Conservation (phyloP, 202 grass and related monocot genomes). For the Dendrocalamus latiflorus region DNA sequence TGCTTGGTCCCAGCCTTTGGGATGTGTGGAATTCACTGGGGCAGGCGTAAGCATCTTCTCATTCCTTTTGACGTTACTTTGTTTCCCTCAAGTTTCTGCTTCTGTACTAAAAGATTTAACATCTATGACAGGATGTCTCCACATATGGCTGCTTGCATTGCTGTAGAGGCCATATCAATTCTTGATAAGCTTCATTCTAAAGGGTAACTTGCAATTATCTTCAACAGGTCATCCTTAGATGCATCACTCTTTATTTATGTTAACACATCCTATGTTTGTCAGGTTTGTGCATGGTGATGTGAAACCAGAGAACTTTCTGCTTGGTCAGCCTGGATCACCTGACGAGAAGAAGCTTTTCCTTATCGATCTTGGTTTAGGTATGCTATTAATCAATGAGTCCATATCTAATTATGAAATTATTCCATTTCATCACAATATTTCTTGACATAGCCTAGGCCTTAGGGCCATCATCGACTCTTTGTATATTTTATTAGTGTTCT, state of each 20-base stretch:
- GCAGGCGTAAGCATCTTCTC: conserved; percentile 58
- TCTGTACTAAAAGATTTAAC: conserved; percentile 18
- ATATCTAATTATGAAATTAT: not conserved
- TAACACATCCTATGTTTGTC: conserved; percentile 12
- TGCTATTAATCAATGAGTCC: conserved; percentile 15
- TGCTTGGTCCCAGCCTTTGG: conserved; percentile 98
- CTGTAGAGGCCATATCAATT: conserved; percentile 91
- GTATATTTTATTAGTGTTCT: not conserved
- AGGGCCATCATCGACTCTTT: not conserved
- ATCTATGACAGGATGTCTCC: conserved; percentile 71
- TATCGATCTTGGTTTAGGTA: conserved; percentile 98
- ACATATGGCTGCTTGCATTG: conserved; percentile 89
- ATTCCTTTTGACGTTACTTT: conserved; percentile 27
- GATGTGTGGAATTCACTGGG: conserved; percentile 88
- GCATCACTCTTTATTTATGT: conserved; percentile 2
- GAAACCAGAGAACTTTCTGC: conserved; percentile 95
- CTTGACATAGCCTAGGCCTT: not conserved
- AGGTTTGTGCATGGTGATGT: conserved; percentile 99
- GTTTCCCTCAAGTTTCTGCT: not conserved
- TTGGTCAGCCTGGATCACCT: conserved; percentile 82
- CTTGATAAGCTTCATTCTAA: conserved; percentile 93
- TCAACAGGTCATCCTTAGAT: not conserved
- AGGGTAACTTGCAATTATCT: conserved; percentile 54
- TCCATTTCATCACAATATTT: not conserved
- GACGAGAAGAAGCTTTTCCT: conserved; percentile 98